These are phyloP conservation scores for Russula sp. DNA, from an alignment of 768 basidiomycete species.

Conservation along the genomic window DNA sequence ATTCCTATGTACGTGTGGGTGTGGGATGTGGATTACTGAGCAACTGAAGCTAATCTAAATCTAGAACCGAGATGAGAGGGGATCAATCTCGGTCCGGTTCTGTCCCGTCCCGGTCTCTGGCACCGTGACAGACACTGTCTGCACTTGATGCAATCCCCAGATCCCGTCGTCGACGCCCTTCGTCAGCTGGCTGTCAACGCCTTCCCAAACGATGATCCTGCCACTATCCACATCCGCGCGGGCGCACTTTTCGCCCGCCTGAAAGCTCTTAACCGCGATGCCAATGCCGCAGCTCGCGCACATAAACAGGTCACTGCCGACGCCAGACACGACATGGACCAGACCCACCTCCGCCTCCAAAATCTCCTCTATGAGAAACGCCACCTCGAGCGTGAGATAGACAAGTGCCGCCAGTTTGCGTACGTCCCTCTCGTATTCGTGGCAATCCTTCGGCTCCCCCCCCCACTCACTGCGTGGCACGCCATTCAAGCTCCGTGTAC, in stretches of 20 bases:
- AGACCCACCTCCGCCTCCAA: conserved; percentile 79
- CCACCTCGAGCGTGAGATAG: conserved; percentile 86
- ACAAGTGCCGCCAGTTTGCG: conserved; percentile 91
- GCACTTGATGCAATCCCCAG: conserved; percentile 30
- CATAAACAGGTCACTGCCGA: conserved; percentile 69
- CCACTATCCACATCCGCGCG: conserved; percentile 55
- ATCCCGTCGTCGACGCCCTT: conserved; percentile 54
- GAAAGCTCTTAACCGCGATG: conserved; percentile 70
- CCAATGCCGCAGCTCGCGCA: conserved; percentile 62
- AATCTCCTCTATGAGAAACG: conserved; percentile 86
- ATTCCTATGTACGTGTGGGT: not conserved
- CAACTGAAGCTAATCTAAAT: too few species aligned
- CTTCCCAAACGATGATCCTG: conserved; percentile 41
- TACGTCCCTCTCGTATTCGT: conserved; percentile 36
- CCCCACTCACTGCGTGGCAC: not conserved
- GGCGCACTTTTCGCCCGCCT: conserved; percentile 74
- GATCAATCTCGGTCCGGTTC: not conserved
- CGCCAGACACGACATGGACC: conserved; percentile 84
- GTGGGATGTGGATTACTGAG: not conserved
- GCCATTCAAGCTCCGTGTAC: conserved; percentile 62
- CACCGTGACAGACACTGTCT: too few species aligned
- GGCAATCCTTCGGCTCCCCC: not conserved
- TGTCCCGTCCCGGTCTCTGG: not conserved
- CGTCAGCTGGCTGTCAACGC: conserved; percentile 52
- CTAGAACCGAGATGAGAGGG: too few species aligned